Evolutionary conservation across 306 rosid genomes (phyloP), one percentile per base, ranked within the genome.

Genomic region (Castanea mollissima): DNA sequence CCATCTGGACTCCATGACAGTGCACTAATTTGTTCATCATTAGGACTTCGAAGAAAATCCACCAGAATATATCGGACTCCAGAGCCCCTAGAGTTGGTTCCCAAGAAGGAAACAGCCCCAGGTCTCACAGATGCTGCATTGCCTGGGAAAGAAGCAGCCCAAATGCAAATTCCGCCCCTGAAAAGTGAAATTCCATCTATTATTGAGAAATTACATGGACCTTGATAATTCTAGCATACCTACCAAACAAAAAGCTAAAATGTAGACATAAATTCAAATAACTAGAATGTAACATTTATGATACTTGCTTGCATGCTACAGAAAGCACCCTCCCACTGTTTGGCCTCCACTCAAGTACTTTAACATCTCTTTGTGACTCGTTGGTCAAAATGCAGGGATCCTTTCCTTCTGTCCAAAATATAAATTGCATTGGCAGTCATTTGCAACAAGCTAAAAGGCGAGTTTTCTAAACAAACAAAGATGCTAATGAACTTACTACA

Each of bases 1-100:
- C 99, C 99, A 82, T 94, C 88, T 9, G 99, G 97, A 85, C 97
- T 92, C 99, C 99, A 94, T 34, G 97, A 85, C 62, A 94, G 88
- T 72, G 97, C 92, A 57, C 91, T 91, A 73, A 94, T 88, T 80
- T 90, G 95, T 84, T 91, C 99, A 75, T 84, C 83, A n/a, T 80
- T 82, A 27, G 80, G 87, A 84, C 89, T 88, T 20, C 71, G 85
- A 86, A 94, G 97, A 86, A 90, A 94, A 85, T 94, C 99, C 9
- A 90, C 95, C 85, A 92, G 83, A 76, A 83, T 85, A 84, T 92
- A 94, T 68, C 90, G 93, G 73, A 83, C 81, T 71, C 97, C 99
- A 35, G 97, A 90, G 80, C 97, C 97, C 85, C 96, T 87, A 18
- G 99, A 91, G 55, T 85, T 82, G 74, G 93, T 83, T 79, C 99